A percentile compares a stretch with the other conserved stretches of the same genome.
Evolutionary conservation across 441 rosid genomes (phyloP).

Genomic region (Gossypium schwendimanii): DNA sequence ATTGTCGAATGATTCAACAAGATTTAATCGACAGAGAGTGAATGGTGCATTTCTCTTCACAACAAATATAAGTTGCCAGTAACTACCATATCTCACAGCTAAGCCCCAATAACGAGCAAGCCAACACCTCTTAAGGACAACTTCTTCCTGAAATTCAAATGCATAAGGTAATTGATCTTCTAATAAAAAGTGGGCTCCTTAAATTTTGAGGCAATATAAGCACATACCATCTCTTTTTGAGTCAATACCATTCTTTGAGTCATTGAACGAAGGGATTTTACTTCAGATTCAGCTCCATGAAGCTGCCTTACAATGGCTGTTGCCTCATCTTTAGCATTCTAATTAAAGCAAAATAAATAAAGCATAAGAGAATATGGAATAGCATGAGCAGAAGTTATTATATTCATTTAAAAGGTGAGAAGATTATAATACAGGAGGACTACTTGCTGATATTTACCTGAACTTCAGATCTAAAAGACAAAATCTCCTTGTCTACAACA

Average conservation of each 20-base stretch:
- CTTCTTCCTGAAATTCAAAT: conserved; percentile 56
- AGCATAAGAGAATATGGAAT: neutral
- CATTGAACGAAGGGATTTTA: conserved; percentile 54
- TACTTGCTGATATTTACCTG: conserved; percentile 32
- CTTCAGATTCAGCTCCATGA: conserved; percentile 63
- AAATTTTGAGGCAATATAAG: conserved; percentile 4
- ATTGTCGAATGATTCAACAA: conserved; percentile 3
- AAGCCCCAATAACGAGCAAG: conserved; percentile 79
- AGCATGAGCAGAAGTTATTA: neutral
- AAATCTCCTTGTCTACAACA: conserved; percentile 43
- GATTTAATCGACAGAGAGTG: conserved; percentile 3
- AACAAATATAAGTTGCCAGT: conserved; percentile 6
- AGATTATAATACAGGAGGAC: conserved; percentile 5
- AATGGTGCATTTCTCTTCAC: neutral
- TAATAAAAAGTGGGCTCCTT: neutral
- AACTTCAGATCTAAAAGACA: conserved; percentile 51
- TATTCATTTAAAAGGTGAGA: neutral
- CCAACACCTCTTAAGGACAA: conserved; percentile 79
- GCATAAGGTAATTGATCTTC: conserved; percentile 13
- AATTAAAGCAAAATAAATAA: conserved; percentile 17
- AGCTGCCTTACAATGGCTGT: conserved; percentile 36
- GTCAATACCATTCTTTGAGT: conserved; percentile 72
- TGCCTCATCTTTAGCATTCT: conserved; percentile 52
- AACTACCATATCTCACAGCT: conserved; percentile 66
- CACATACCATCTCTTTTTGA: conserved; percentile 69